Percentiles rank a stretch among this genome's conserved stretches.
Evolutionary conservation across 2,329 filamentous ascomycete genomes (phyloP).

Genomic region (Ophiostoma novo-ulmi): DNA sequence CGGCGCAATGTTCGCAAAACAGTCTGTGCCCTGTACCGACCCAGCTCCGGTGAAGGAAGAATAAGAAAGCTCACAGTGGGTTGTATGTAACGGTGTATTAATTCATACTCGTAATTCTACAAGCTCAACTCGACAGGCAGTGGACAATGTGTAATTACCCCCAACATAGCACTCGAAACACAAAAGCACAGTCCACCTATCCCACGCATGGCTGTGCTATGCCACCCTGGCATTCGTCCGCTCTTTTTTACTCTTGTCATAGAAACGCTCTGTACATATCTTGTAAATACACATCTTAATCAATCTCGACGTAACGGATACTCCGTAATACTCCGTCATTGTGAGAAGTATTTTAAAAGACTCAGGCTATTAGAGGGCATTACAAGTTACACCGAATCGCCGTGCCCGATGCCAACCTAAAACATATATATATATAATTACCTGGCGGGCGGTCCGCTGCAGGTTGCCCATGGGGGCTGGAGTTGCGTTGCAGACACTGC

Average conservation of each 20-base stretch:
- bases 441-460: not conserved
- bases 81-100: too few relatives aligned
- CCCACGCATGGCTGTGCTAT: not conserved
- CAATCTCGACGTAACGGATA: too few relatives aligned
- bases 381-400: not conserved
- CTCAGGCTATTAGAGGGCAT: too few relatives aligned
- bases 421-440: too few relatives aligned
- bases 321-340: too few relatives aligned
- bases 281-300: too few relatives aligned
- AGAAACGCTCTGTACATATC: too few relatives aligned
- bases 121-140: too few relatives aligned
- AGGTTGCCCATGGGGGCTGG: not conserved
- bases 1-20: conserved; percentile 6
- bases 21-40: not conserved
- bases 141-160: not conserved
- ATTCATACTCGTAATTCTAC: too few relatives aligned
- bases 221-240: not conserved
- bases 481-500: not conserved
- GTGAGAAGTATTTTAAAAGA: too few relatives aligned
- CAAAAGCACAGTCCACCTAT: not conserved
- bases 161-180: too few relatives aligned
- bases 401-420: not conserved
- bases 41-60: not conserved
- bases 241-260: not conserved
- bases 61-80: not conserved